phyloP scores from a whole-genome alignment of 106 monocot genomes.

The Agapanthus africanus region DNA sequence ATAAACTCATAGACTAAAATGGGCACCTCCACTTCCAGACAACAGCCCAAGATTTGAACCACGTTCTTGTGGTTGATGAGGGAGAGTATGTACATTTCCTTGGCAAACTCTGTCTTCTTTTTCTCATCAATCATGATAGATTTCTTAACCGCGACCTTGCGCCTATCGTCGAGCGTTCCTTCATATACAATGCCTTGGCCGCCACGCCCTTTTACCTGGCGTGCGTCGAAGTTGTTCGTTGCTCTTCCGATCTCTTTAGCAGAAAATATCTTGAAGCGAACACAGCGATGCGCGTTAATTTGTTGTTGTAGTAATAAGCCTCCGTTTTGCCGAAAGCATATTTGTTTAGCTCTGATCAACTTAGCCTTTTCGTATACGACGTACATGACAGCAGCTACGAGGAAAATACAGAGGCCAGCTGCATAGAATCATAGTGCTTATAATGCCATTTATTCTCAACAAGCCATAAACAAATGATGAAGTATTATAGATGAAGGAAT shows the following conservation, averaged over 20 bases:
- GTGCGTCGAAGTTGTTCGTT: slow-evolving; percentile 22
- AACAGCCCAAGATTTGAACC: slow-evolving; percentile 38
- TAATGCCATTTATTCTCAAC: not conserved
- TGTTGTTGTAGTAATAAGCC: slow-evolving; percentile 22
- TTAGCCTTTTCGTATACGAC: slow-evolving; percentile 6
- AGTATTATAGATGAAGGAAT: not conserved
- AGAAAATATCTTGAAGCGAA: not conserved
- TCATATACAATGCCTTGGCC: slow-evolving; percentile 42
- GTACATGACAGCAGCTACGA: not conserved
- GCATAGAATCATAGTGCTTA: not conserved
- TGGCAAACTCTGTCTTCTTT: slow-evolving; percentile 39
- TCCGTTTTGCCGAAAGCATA: slow-evolving; percentile 21
- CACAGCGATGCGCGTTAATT: slow-evolving; percentile 17
- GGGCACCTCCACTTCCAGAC: slow-evolving; percentile 37
- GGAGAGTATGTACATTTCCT: slow-evolving; percentile 43
- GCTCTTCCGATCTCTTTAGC: slow-evolving; percentile 10
- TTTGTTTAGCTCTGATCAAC: slow-evolving; percentile 14
- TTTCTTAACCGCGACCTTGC: slow-evolving; percentile 35
- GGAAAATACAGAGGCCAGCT: not conserved
- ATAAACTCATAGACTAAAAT: slow-evolving; percentile 49
- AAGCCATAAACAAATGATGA: not conserved
- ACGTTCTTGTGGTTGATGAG: slow-evolving; percentile 39
- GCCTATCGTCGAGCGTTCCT: slow-evolving; percentile 10
- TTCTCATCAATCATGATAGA: slow-evolving; percentile 25
- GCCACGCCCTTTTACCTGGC: slow-evolving; percentile 24